Evolutionary conservation across 257 asterid species (phyloP), one percentile per base, ranked within the genome.

Genomic region (Mitragyna speciosa): DNA sequence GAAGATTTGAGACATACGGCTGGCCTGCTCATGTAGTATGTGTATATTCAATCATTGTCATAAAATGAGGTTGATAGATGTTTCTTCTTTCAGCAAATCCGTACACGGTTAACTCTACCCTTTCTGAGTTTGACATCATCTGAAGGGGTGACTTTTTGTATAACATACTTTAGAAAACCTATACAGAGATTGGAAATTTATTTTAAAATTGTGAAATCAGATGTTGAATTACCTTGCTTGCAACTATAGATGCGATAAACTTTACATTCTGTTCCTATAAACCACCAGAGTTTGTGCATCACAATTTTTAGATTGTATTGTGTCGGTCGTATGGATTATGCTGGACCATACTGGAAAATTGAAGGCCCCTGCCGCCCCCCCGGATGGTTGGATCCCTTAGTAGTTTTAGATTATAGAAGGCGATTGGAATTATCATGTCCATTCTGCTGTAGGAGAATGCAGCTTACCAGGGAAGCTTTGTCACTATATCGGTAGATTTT

Each of bases 31-130:
- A 20, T 79, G 86, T 86, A 85, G 86, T 82, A 85, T 91, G 89
- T 89, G 88, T 85, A 89, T 87, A 87, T 65, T 85, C 80, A 66
- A 72, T 75, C 70, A 54, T 64, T 80, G 78, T 80, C 70, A 83
- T 84, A 76, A 83, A 83, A 82, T 79, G 89, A 83, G 83, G 84
- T 76, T 82, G 82, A 77, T 70, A 72, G 69, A 78, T 56, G 58
- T 75, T 80, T 71, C 49, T 30, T 83, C 76, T 78, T 67, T 65
- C 51, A 52, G 45, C n/a, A 64, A 63, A 73, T 39, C 33, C 30
- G 20, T 61, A 31, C 61, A 33, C 31, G 11, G 36, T 16, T 16
- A 56, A 14, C 15, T 20, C 7, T 49, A 59, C 9, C 71, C 45
- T 76, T 75, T 76, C 61, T 47, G 45, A 24, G 71, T 43, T 75